These are phyloP conservation scores for Anaeromyces robustus DNA, from an alignment of 192 early-diverging fungal species.

Conservation along the genomic window DNA sequence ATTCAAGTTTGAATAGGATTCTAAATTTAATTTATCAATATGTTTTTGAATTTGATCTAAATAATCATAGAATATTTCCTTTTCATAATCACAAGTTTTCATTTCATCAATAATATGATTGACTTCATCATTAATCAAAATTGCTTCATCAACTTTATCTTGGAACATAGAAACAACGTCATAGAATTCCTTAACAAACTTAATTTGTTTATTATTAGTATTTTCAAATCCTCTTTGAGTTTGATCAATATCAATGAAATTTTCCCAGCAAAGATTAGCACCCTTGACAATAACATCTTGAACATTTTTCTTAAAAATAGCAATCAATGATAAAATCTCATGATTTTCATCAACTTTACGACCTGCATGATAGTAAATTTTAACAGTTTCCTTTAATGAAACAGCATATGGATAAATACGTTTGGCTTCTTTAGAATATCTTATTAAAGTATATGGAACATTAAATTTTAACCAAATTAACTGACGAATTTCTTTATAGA, in stretches of 20 bases:
- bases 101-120: slow-evolving; percentile 68
- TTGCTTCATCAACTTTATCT: slow-evolving; percentile 78
- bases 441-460: slow-evolving; percentile 78
- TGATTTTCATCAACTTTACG: slow-evolving; percentile 55
- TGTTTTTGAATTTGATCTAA: slow-evolving; percentile 73
- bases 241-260: slow-evolving; percentile 35
- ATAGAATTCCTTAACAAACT: slow-evolving; percentile 92
- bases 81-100: slow-evolving; percentile 56
- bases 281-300: slow-evolving; percentile 70
- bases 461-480: slow-evolving; percentile 89
- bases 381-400: slow-evolving; percentile 83
- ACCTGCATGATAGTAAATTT: slow-evolving; percentile 78
- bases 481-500: slow-evolving; percentile 99
- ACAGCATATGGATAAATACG: slow-evolving; percentile 97
- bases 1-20: slow-evolving; percentile 85
- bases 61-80: slow-evolving; percentile 43
- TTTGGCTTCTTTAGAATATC: slow-evolving; percentile 87
- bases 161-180: slow-evolving; percentile 79
- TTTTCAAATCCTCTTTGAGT: neutral
- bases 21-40: slow-evolving; percentile 86
- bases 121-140: slow-evolving; percentile 71
- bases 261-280: slow-evolving; percentile 13
- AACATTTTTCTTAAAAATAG: slow-evolving; percentile 88
- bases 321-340: slow-evolving; percentile 63
- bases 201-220: slow-evolving; percentile 68